Conservation (phyloP, 148 eudicot genomes). For the Gaultheria prostrata region DNA sequence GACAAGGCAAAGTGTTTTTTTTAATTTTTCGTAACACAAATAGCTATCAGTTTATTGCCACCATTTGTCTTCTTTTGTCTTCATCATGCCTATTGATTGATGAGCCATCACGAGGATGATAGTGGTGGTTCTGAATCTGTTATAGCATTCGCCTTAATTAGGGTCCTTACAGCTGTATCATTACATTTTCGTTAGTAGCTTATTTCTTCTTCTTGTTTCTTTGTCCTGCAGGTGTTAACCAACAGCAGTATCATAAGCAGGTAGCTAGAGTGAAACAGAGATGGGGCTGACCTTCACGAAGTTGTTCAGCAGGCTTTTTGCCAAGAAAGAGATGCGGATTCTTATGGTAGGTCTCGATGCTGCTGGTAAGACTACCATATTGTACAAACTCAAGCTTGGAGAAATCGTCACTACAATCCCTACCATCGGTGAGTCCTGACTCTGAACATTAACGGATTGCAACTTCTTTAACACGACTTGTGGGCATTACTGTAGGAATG, state of each 20-base stretch:
- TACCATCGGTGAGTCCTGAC: slow-evolving; percentile 23
- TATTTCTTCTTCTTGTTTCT: not conserved
- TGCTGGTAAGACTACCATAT: slow-evolving; percentile 30
- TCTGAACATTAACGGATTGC: not conserved
- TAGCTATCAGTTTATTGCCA: not conserved
- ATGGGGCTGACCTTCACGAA: slow-evolving; percentile 24
- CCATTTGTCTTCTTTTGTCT: not conserved
- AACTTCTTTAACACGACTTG: not conserved
- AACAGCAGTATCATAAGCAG: not conserved
- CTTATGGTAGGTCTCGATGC: slow-evolving; percentile 35
- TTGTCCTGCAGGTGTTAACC: not conserved
- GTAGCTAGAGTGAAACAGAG: slow-evolving; percentile 5
- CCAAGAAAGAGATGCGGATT: slow-evolving; percentile 35
- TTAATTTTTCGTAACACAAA: not conserved
- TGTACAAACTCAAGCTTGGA: slow-evolving; percentile 30
- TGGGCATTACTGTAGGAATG: not conserved
- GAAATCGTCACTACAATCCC: slow-evolving; percentile 33
- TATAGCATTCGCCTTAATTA: not conserved
- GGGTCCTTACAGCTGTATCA: not conserved
- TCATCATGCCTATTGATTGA: not conserved
- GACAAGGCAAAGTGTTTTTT: not conserved
- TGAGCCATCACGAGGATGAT: not conserved
- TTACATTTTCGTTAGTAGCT: not conserved
- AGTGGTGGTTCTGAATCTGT: not conserved
- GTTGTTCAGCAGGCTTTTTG: slow-evolving; percentile 33